These are phyloP conservation scores for Metrosideros polymorpha DNA, from an alignment of 441 rosid species.

Conservation along the genomic window DNA sequence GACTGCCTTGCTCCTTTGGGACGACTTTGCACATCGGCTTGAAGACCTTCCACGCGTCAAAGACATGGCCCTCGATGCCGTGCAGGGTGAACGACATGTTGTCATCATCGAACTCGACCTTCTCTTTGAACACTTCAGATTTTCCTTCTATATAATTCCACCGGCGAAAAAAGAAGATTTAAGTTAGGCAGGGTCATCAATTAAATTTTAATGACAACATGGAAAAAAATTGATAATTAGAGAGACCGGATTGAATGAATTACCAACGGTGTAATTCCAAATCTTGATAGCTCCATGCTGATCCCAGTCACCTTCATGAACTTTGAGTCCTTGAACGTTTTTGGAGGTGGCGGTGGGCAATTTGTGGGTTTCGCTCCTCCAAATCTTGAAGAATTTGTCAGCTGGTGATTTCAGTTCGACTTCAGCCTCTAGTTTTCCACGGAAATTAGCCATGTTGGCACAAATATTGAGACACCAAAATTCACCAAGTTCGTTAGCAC, in stretches of 20 bases:
- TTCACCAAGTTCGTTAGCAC: not conserved
- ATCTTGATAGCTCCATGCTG: not conserved
- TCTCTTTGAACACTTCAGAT: not conserved
- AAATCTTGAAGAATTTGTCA: not conserved
- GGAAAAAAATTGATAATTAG: not conserved
- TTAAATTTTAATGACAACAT: not conserved
- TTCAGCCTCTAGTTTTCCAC: not conserved
- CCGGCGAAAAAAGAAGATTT: not conserved
- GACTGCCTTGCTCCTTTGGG: not conserved
- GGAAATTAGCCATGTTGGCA: not conserved
- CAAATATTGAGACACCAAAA: not conserved
- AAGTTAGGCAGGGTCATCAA: not conserved
- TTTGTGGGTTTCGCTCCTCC: constrained; percentile 3
- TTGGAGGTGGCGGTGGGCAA: not conserved
- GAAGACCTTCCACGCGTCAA: not conserved
- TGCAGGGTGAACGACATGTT: not conserved
- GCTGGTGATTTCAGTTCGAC: not conserved
- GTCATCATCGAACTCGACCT: not conserved
- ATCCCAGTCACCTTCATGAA: constrained; percentile 3
- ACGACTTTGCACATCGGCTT: not conserved
- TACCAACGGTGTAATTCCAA: not conserved
- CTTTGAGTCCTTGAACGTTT: not conserved
- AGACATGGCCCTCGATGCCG: not conserved
- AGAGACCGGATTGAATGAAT: not conserved
- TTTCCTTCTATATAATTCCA: not conserved